A percentile compares a stretch with the other conserved stretches of the same genome.
Evolutionary conservation across 306 rosid species (phyloP).

Genomic region (Vachellia pachyceras): DNA sequence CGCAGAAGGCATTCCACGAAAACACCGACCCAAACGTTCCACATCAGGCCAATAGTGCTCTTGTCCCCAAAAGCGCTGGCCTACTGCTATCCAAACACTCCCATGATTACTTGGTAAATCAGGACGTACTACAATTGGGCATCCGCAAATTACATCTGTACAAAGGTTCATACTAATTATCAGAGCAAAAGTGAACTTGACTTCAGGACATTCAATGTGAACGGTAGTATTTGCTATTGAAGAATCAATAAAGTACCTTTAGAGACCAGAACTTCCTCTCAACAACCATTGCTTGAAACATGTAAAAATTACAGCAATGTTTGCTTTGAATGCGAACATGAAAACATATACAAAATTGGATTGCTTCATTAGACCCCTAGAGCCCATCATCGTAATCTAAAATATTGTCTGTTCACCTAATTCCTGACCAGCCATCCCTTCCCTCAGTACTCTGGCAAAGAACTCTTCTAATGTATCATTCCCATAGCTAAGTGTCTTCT

Average conservation of each 20-base stretch:
- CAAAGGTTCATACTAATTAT: slow-evolving; percentile 1
- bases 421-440: slow-evolving; percentile 98
- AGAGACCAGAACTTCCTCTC: slow-evolving; percentile 31
- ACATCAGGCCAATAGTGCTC: too few species aligned
- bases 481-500: slow-evolving; percentile 93
- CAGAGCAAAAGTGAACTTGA: slow-evolving; percentile 28
- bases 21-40: too few species aligned
- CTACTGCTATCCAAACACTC: too few species aligned
- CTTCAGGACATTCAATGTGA: slow-evolving; percentile 31
- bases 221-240: not conserved
- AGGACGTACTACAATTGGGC: not conserved
- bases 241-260: slow-evolving; percentile 32
- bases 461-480: slow-evolving; percentile 90
- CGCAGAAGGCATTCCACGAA: too few species aligned
- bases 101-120: not conserved
- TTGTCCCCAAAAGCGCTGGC: too few species aligned
- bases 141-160: slow-evolving; percentile 10
- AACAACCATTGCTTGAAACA: slow-evolving; percentile 42
- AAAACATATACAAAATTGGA: slow-evolving; percentile 51
- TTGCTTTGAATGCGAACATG: slow-evolving; percentile 38
- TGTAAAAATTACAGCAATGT: slow-evolving; percentile 38
- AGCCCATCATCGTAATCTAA: slow-evolving; percentile 26
- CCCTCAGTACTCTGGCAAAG: slow-evolving; percentile 77
- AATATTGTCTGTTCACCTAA: slow-evolving; percentile 87
- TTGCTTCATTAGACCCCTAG: slow-evolving; percentile 37